Evolutionary conservation across 2,329 filamentous ascomycete species (phyloP).

Genomic region (Ophiostoma sp.): DNA sequence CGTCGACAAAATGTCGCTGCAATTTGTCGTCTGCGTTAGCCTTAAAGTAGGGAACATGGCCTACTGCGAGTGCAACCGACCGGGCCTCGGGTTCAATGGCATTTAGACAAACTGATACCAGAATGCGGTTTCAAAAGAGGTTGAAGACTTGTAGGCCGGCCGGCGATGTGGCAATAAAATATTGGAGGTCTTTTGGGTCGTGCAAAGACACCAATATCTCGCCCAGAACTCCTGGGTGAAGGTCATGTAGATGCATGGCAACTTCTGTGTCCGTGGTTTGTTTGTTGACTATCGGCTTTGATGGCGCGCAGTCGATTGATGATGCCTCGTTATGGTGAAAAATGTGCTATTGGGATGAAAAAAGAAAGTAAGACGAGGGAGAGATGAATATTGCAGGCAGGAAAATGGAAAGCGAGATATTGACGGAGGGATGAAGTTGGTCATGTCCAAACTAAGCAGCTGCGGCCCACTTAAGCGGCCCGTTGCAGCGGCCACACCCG

Average conservation of each 20-base stretch:
- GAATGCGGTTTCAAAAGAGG: conserved; percentile 1
- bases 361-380: too few species aligned
- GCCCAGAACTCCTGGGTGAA: not conserved
- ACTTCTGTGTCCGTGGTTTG: too few species aligned
- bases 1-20: not conserved
- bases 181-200: not conserved
- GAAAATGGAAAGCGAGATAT: too few species aligned
- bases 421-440: too few species aligned
- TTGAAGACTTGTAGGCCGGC: not conserved
- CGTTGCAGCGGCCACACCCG: too few species aligned
- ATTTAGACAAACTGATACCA: not conserved
- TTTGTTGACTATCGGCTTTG: too few species aligned
- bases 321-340: too few species aligned
- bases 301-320: too few species aligned
- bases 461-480: too few species aligned
- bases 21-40: not conserved
- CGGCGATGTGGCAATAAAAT: not conserved
- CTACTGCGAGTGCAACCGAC: not conserved
- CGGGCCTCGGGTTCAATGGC: not conserved
- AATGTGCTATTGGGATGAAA: too few species aligned
- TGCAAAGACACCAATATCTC: not conserved
- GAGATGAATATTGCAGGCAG: too few species aligned
- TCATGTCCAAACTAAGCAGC: too few species aligned
- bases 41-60: not conserved
- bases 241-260: conserved; percentile 1